phyloP scores from a whole-genome alignment of 2,329 filamentous ascomycete species.

The Pseudocercospora eumusae region DNA sequence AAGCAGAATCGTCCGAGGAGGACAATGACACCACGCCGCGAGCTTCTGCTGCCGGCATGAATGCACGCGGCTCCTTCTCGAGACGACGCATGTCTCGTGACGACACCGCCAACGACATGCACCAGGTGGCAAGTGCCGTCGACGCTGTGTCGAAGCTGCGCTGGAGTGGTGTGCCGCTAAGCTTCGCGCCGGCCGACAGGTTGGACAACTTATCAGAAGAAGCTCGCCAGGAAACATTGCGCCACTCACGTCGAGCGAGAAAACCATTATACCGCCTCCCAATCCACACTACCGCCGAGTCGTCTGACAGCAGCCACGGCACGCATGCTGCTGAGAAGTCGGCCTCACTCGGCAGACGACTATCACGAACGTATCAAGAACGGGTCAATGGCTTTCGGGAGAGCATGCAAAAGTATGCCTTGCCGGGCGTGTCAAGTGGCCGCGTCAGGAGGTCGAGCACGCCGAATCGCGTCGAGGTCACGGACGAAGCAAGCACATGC shows the following conservation, averaged over 20 bases:
- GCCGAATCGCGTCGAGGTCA: constrained; percentile 25
- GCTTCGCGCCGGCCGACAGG: neutral
- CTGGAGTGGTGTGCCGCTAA: neutral
- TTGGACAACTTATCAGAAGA: neutral
- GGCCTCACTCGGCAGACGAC: constrained; percentile 21
- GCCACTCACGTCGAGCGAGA: constrained; percentile 14
- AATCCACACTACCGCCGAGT: neutral
- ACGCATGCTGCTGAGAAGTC: constrained; percentile 6
- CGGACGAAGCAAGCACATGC: constrained; percentile 15
- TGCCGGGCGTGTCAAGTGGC: constrained; percentile 21
- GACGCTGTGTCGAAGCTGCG: constrained; percentile 4
- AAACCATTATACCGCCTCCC: constrained; percentile 15
- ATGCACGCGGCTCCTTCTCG: constrained; percentile 3
- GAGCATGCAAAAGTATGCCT: constrained; percentile 21
- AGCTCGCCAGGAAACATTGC: constrained; percentile 1
- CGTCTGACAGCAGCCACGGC: neutral
- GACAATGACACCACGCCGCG: constrained; percentile 24
- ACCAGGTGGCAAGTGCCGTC: constrained; percentile 18
- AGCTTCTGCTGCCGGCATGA: constrained; percentile 23
- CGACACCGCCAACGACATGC: constrained; percentile 35
- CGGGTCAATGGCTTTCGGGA: constrained; percentile 24
- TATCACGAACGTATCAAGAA: constrained; percentile 24
- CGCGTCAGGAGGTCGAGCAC: constrained; percentile 33
- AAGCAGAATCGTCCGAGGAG: constrained; percentile 25
- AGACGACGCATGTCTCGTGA: constrained; percentile 32